Conservation (phyloP, 768 basidiomycete species). For the Cyclocybe cylindracea region DNA sequence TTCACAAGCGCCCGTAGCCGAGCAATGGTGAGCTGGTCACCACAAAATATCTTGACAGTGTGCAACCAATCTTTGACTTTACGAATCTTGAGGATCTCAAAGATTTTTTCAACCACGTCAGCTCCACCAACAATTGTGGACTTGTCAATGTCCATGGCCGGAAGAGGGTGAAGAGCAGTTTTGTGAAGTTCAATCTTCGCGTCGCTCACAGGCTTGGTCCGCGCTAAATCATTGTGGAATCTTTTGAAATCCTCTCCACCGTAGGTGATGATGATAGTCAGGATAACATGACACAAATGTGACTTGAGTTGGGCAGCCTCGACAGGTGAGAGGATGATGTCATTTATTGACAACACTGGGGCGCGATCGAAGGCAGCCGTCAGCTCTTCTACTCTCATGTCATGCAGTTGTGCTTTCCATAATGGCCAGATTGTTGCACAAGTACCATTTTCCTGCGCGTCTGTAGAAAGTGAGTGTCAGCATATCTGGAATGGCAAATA, state of each 20-base stretch:
- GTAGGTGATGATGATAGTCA: slow-evolving; percentile 28
- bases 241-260: slow-evolving; percentile 29
- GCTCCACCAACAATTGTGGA: slow-evolving; percentile 34
- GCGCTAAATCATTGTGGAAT: slow-evolving; percentile 19
- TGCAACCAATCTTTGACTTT: slow-evolving; percentile 6
- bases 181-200: slow-evolving; percentile 29
- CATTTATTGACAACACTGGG: slow-evolving; percentile 17
- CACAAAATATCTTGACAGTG: slow-evolving; percentile 16
- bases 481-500: slow-evolving; percentile 17
- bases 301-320: slow-evolving; percentile 17
- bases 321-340: slow-evolving; percentile 24
- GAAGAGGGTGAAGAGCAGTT: slow-evolving; percentile 27
- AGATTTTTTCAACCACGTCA: slow-evolving; percentile 29
- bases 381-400: slow-evolving; percentile 24
- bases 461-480: slow-evolving; percentile 4
- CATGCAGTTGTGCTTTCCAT: slow-evolving; percentile 19
- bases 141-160: slow-evolving; percentile 38
- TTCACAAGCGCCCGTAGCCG: slow-evolving; percentile 28
- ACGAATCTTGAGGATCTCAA: slow-evolving; percentile 22
- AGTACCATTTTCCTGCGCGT: slow-evolving; percentile 37
- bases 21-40: slow-evolving; percentile 39
- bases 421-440: slow-evolving; percentile 33
- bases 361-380: slow-evolving; percentile 21
- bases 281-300: slow-evolving; percentile 23
- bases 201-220: slow-evolving; percentile 14